Evolutionary conservation across 345 rosid genomes (phyloP).

Genomic region (Mercurialis annua): DNA sequence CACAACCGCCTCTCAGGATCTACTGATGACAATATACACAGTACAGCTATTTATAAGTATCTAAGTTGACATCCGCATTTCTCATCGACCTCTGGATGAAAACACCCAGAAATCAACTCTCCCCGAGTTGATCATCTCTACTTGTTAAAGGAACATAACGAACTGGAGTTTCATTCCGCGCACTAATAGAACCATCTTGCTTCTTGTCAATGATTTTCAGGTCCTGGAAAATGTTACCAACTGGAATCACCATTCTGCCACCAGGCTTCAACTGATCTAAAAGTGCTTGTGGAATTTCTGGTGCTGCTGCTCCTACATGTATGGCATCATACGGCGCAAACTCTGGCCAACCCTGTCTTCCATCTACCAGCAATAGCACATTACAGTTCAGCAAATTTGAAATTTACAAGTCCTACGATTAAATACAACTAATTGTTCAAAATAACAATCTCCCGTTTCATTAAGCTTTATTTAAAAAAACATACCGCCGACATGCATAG

Average conservation of each 20-base stretch:
- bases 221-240: constrained; percentile 78
- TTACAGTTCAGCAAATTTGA: neutral
- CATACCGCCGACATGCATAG: constrained; percentile 81
- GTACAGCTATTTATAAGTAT: too few species aligned
- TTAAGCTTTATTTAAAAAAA: too few species aligned
- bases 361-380: constrained; percentile 45
- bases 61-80: neutral
- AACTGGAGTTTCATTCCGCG: constrained; percentile 62
- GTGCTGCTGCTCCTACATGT: constrained; percentile 97
- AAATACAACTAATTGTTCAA: neutral
- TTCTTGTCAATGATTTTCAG: constrained; percentile 71
- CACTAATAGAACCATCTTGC: constrained; percentile 66
- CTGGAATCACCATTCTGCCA: constrained; percentile 96
- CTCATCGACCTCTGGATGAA: neutral
- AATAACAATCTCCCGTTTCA: neutral
- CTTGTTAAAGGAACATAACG: constrained; percentile 93
- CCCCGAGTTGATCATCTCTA: constrained; percentile 59
- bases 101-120: neutral
- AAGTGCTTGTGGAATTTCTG: constrained; percentile 79
- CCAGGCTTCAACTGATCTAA: constrained; percentile 93
- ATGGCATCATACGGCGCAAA: constrained; percentile 88
- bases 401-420: too few species aligned
- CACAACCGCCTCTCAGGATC: too few species aligned
- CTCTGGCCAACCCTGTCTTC: constrained; percentile 87
- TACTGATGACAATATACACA: too few species aligned